These are phyloP conservation scores for Thalassiosira livingstoniorum DNA, from an alignment of 352 stramenopile species.

Conservation along the genomic window DNA sequence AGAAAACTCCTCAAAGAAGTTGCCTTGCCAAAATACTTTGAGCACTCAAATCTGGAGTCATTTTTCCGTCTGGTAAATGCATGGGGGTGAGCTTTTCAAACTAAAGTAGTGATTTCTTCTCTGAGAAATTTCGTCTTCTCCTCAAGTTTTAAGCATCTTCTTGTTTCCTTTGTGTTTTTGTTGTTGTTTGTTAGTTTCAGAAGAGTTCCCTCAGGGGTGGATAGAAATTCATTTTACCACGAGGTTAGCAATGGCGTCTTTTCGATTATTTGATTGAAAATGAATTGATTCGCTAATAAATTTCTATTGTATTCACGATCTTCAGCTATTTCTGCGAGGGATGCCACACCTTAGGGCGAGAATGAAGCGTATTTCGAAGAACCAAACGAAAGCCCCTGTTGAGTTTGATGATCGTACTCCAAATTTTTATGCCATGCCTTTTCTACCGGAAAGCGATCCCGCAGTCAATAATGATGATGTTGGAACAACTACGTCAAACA, in stretches of 20 bases:
- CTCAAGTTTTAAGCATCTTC: neutral
- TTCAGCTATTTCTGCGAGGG: neutral
- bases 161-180: neutral
- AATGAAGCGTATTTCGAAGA: neutral
- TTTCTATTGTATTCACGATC: neutral
- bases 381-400: neutral
- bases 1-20: neutral
- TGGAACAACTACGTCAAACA: no score
- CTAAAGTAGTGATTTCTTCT: neutral
- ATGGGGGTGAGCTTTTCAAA: neutral
- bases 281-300: neutral
- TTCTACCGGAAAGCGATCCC: no score
- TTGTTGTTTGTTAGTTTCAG: neutral
- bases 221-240: neutral
- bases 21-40: neutral
- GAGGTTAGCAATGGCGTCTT: neutral
- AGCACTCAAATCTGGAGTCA: neutral
- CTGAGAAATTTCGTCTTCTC: neutral
- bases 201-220: neutral
- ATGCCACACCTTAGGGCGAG: conserved; percentile 3
- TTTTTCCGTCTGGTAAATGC: conserved; percentile 1
- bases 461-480: no score
- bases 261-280: neutral
- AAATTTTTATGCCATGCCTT: neutral
- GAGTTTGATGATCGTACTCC: neutral